Evolutionary conservation across 306 rosid genomes (phyloP).

Genomic region (Alnus rubra): DNA sequence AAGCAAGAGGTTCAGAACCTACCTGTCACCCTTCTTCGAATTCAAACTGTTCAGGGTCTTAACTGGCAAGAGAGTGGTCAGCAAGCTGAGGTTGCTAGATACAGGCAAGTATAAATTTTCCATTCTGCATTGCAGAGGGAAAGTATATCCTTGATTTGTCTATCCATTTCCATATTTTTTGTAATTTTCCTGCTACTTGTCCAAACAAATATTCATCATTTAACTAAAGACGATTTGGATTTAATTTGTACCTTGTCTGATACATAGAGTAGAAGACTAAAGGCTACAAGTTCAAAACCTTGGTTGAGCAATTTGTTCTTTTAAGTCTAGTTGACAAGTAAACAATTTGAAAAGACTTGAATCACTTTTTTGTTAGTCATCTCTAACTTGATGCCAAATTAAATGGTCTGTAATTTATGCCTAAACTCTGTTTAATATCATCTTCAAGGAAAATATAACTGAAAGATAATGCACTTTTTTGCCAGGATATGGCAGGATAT

Average conservation of each 20-base stretch:
- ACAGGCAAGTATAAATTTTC: constrained; percentile 55
- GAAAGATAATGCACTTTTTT: constrained; percentile 8
- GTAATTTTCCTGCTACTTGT: neutral
- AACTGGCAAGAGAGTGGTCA: constrained; percentile 39
- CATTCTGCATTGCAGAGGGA: neutral
- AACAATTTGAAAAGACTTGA: neutral
- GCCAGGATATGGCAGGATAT: constrained; percentile 94
- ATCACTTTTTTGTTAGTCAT: neutral
- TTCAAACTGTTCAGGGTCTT: constrained; percentile 35
- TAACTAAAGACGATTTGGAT: neutral
- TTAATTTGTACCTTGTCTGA: neutral
- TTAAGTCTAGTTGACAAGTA: neutral
- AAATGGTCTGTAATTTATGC: neutral
- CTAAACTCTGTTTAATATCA: constrained; percentile 4
- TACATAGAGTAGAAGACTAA: neutral
- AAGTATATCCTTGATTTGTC: neutral
- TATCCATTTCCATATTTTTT: neutral
- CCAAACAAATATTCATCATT: neutral
- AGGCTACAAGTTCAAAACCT: neutral
- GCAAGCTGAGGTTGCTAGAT: constrained; percentile 39
- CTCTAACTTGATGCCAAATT: constrained; percentile 8
- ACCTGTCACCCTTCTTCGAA: constrained; percentile 65
- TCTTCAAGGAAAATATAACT: constrained; percentile 27
- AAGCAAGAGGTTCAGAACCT: constrained; percentile 76
- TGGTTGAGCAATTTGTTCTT: neutral